Conservation (phyloP, 2,329 filamentous ascomycete species). For the Plectosphaerella sp. region DNA sequence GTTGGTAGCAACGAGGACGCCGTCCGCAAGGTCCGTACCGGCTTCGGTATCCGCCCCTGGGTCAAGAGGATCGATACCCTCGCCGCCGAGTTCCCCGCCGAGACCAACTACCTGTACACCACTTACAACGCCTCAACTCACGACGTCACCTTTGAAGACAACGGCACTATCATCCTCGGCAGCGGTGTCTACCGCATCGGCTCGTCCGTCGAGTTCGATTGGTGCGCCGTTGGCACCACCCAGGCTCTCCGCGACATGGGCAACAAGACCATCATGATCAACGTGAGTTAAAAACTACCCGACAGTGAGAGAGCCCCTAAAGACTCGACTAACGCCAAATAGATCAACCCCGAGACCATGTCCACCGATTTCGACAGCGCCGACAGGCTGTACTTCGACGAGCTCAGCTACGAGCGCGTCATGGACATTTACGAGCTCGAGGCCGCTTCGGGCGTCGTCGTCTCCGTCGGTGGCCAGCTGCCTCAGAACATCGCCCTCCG, state of each 20-base stretch:
- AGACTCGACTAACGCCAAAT: slow-evolving; percentile 4
- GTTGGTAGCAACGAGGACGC: slow-evolving; percentile 85
- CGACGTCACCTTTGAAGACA: slow-evolving; percentile 90
- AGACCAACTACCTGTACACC: slow-evolving; percentile 95
- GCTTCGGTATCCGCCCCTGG: slow-evolving; percentile 87
- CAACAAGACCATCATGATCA: slow-evolving; percentile 98
- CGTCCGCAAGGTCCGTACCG: slow-evolving; percentile 77
- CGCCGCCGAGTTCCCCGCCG: slow-evolving; percentile 90
- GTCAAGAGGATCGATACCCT: slow-evolving; percentile 99
- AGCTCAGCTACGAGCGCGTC: slow-evolving; percentile 92
- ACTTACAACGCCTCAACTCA: slow-evolving; percentile 96
- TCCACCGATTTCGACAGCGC: slow-evolving; percentile 83
- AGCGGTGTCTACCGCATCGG: slow-evolving; percentile 97
- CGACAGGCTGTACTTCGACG: slow-evolving; percentile 94
- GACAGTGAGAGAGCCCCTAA: not conserved
- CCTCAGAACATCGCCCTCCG: slow-evolving; percentile 96
- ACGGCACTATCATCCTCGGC: slow-evolving; percentile 83
- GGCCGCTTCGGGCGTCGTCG: slow-evolving; percentile 77
- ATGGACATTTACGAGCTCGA: slow-evolving; percentile 99
- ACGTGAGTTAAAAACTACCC: slow-evolving; percentile 45
- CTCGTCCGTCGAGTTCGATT: slow-evolving; percentile 97
- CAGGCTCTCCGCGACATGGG: slow-evolving; percentile 79
- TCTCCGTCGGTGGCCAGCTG: slow-evolving; percentile 92
- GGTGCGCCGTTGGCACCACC: slow-evolving; percentile 91
- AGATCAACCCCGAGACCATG: slow-evolving; percentile 76